These are phyloP conservation scores for Colletotrichum navitas DNA, from an alignment of 2,329 filamentous ascomycete species.

Conservation along the genomic window DNA sequence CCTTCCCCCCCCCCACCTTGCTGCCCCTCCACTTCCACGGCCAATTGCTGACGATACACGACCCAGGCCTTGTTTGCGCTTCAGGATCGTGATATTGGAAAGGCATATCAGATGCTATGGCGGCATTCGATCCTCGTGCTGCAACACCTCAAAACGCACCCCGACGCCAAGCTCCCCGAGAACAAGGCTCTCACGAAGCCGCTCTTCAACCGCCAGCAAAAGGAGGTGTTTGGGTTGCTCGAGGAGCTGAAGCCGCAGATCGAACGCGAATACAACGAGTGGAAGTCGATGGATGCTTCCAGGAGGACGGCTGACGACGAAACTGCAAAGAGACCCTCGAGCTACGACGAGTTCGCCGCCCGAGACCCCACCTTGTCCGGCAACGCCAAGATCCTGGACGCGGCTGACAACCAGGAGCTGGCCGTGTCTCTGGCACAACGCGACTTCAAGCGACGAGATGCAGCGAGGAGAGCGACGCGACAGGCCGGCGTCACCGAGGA, in stretches of 20 bases:
- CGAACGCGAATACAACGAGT: slow-evolving; percentile 76
- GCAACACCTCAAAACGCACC: slow-evolving; percentile 79
- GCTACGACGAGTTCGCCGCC: slow-evolving; percentile 63
- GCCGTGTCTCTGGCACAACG: slow-evolving; percentile 81
- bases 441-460: slow-evolving; percentile 77
- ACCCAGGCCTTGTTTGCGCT: slow-evolving; percentile 85
- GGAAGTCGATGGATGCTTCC: slow-evolving; percentile 66
- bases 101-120: slow-evolving; percentile 92
- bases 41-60: slow-evolving; percentile 1
- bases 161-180: slow-evolving; percentile 76
- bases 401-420: slow-evolving; percentile 78
- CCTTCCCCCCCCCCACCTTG: neutral
- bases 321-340: slow-evolving; percentile 45
- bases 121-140: slow-evolving; percentile 89
- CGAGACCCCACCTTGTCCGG: slow-evolving; percentile 73
- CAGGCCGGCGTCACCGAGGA: slow-evolving; percentile 69
- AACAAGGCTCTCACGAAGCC: slow-evolving; percentile 72
- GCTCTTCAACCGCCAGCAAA: slow-evolving; percentile 62
- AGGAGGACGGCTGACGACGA: slow-evolving; percentile 47
- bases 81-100: slow-evolving; percentile 85
- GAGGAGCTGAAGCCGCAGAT: slow-evolving; percentile 86
- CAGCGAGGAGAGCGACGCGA: slow-evolving; percentile 67
- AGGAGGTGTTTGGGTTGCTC: slow-evolving; percentile 73
- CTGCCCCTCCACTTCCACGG: neutral
- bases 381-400: slow-evolving; percentile 72